Conservation (phyloP, 768 basidiomycete genomes). For the Rhizopogon roseolus region DNA sequence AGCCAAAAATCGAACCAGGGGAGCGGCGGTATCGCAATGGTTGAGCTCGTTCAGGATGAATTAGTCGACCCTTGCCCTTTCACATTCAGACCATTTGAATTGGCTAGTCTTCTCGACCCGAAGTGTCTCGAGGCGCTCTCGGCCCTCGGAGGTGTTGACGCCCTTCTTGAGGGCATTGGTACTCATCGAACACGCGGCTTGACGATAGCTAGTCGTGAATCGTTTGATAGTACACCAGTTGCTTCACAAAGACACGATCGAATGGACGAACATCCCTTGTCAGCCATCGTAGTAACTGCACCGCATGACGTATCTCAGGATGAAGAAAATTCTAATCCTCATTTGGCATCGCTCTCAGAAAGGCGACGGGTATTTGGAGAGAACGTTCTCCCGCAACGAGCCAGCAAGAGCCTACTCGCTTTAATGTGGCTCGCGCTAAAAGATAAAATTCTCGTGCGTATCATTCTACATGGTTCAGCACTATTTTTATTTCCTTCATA, state of each 20-base stretch:
- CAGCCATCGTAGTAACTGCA: slow-evolving; percentile 15
- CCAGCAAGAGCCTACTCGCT: slow-evolving; percentile 61
- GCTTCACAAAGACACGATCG: slow-evolving; percentile 32
- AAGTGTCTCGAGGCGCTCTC: slow-evolving; percentile 69
- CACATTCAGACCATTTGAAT: slow-evolving; percentile 60
- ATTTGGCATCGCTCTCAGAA: slow-evolving; percentile 47
- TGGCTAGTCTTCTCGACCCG: slow-evolving; percentile 88
- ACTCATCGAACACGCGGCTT: slow-evolving; percentile 53
- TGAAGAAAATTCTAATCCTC: slow-evolving; percentile 7
- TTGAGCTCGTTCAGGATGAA: slow-evolving; percentile 34
- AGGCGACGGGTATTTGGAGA: slow-evolving; percentile 67
- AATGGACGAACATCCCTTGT: slow-evolving; percentile 4
- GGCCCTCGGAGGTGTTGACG: slow-evolving; percentile 64
- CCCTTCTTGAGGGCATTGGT: slow-evolving; percentile 69
- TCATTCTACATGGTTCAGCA: not conserved
- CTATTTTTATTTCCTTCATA: slow-evolving; percentile 6
- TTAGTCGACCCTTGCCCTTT: slow-evolving; percentile 66
- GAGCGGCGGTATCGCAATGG: slow-evolving; percentile 12
- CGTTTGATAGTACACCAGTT: slow-evolving; percentile 16
- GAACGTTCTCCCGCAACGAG: slow-evolving; percentile 70
- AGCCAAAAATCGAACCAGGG: slow-evolving; percentile 15
- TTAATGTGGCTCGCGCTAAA: slow-evolving; percentile 86
- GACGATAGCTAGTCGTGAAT: not conserved
- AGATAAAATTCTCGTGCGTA: slow-evolving; percentile 82
- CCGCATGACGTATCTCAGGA: too few species aligned